Conservation (phyloP, 1,284 basidiomycete species). For the Fomitiporia mediterranea region DNA sequence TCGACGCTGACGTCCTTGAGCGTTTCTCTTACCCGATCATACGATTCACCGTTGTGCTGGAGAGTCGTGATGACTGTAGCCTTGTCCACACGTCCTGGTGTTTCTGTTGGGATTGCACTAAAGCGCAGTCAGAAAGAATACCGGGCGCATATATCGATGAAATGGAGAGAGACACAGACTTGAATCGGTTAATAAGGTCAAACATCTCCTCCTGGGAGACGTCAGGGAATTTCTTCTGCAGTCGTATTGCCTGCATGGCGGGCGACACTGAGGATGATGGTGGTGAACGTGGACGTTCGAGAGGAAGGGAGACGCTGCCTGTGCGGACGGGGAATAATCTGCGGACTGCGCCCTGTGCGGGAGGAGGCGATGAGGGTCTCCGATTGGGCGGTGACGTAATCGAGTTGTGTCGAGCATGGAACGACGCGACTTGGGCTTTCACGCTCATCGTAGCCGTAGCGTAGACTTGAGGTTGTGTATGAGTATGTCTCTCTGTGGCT, state of each 20-base stretch:
- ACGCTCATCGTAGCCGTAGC: slow-evolving; percentile 6
- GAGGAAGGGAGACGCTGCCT: slow-evolving; percentile 17
- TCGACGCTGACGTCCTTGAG: slow-evolving; percentile 95
- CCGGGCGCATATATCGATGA: slow-evolving; percentile 14
- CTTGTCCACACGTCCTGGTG: slow-evolving; percentile 84
- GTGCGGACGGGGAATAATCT: slow-evolving; percentile 13
- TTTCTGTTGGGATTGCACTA: slow-evolving; percentile 80
- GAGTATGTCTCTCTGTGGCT: too few species aligned
- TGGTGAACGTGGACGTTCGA: slow-evolving; percentile 9
- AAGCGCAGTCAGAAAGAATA: slow-evolving; percentile 17
- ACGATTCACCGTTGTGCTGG: slow-evolving; percentile 79
- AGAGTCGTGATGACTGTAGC: slow-evolving; percentile 72
- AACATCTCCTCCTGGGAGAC: slow-evolving; percentile 91
- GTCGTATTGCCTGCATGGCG: slow-evolving; percentile 79
- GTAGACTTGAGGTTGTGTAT: neutral
- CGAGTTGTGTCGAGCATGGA: slow-evolving; percentile 4
- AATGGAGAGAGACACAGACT: slow-evolving; percentile 66
- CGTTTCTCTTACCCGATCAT: slow-evolving; percentile 86
- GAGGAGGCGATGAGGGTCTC: slow-evolving; percentile 4
- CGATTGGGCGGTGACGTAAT: neutral
- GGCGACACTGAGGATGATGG: slow-evolving; percentile 21
- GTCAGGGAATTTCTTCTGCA: slow-evolving; percentile 93
- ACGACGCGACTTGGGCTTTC: slow-evolving; percentile 8
- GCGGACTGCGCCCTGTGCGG: slow-evolving; percentile 3
- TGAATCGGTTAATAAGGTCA: slow-evolving; percentile 88